phyloP scores from a whole-genome alignment of 2,329 filamentous ascomycete genomes.

The Penicillium vulpinum region DNA sequence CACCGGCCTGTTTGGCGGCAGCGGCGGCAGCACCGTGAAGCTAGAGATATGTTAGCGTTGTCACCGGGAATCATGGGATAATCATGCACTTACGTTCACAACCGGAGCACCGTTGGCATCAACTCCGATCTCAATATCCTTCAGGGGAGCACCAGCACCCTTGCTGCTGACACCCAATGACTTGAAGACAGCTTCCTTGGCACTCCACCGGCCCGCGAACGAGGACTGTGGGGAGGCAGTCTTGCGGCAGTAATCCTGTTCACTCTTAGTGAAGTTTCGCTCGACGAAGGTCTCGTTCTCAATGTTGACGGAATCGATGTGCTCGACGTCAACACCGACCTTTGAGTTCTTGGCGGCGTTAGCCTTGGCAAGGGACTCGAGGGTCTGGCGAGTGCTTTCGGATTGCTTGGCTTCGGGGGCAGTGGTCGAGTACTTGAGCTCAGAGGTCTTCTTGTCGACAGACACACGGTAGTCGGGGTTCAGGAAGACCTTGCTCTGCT shows the following conservation, averaged over 20 bases:
- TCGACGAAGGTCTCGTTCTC: constrained; percentile 91
- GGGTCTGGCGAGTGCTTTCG: constrained; percentile 69
- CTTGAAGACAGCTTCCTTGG: constrained; percentile 99
- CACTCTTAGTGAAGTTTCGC: constrained; percentile 85
- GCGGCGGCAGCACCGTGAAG: constrained; percentile 80
- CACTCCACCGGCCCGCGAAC: constrained; percentile 93
- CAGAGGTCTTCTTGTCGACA: constrained; percentile 80
- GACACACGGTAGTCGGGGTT: constrained; percentile 88
- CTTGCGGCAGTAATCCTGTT: constrained; percentile 83
- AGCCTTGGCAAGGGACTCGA: constrained; percentile 73
- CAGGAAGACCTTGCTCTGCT: constrained; percentile 84
- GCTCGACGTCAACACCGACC: constrained; percentile 92
- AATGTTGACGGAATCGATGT: constrained; percentile 82
- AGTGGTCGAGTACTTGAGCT: constrained; percentile 70
- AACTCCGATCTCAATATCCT: constrained; percentile 89
- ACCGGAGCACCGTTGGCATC: constrained; percentile 79
- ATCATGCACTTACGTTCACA: constrained; percentile 69
- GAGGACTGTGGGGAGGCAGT: constrained; percentile 80
- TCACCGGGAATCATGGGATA: background rate
- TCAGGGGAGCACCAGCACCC: constrained; percentile 84
- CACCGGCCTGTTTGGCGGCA: constrained; percentile 80
- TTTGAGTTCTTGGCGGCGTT: constrained; percentile 66
- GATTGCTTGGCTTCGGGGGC: constrained; percentile 64
- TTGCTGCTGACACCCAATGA: constrained; percentile 82
- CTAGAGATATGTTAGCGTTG: constrained; percentile 50